Conservation (phyloP, 768 basidiomycete species). For the Leccinum longicurvipes region DNA sequence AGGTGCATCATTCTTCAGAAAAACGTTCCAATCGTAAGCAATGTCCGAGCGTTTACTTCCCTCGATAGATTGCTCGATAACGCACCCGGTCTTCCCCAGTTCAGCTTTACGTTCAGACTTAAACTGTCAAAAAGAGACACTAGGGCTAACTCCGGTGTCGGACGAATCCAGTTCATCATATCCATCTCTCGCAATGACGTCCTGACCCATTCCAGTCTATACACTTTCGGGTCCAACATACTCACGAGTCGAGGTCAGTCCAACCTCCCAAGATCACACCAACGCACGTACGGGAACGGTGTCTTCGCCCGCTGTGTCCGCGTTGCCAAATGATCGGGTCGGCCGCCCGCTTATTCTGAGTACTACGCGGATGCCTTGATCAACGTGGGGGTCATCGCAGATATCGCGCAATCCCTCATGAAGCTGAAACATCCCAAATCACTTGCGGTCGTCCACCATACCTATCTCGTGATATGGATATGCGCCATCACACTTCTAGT, state of each 20-base stretch:
- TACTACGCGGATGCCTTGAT: conserved; percentile 2
- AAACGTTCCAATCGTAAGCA: conserved; percentile 1
- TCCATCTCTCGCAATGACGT: conserved; percentile 3
- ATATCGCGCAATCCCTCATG: no score
- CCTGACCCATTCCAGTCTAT: conserved; percentile 1
- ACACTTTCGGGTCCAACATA: background rate
- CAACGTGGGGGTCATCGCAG: conserved; percentile 10
- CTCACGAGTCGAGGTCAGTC: background rate
- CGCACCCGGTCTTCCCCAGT: background rate
- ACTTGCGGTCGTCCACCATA: background rate
- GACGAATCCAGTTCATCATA: background rate
- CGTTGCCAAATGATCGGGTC: conserved; percentile 7
- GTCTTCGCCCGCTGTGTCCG: conserved; percentile 4
- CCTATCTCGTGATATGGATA: background rate
- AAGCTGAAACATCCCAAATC: background rate
- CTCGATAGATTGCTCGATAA: background rate
- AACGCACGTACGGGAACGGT: conserved; percentile 3
- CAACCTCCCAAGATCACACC: conserved; percentile 5
- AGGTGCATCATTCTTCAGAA: background rate
- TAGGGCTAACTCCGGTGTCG: background rate
- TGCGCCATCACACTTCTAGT: background rate
- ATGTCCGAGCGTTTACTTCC: background rate
- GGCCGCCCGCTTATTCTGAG: background rate
- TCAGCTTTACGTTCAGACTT: background rate
- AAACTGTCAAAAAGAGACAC: background rate